Conservation (phyloP, 176 grass and related monocot genomes). For the Hyparrhenia diplandra region DNA sequence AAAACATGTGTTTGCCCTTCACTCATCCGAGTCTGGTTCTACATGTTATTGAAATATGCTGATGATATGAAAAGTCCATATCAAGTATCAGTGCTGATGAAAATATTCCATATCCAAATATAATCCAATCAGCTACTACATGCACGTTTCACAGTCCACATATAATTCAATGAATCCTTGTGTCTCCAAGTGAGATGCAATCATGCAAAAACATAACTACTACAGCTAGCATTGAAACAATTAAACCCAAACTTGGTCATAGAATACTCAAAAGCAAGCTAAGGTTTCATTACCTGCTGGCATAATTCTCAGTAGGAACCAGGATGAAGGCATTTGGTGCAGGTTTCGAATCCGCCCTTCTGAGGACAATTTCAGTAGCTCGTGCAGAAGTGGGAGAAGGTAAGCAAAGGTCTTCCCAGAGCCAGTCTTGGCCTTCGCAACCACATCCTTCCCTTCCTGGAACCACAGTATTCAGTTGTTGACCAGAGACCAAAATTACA, state of each 20-base stretch:
- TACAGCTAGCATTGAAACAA: neutral
- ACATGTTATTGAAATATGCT: too few species aligned
- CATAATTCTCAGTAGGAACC: constrained; percentile 85
- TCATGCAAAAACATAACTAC: constrained; percentile 12
- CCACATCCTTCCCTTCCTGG: constrained; percentile 94
- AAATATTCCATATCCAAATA: too few species aligned
- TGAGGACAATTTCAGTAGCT: constrained; percentile 61
- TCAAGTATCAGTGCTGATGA: too few species aligned
- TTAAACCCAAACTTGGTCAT: neutral
- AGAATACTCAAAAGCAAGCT: neutral
- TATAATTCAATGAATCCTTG: neutral
- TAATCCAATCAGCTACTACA: too few species aligned
- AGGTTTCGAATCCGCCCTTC: constrained; percentile 51
- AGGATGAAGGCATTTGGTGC: constrained; percentile 73
- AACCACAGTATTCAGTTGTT: constrained; percentile 4
- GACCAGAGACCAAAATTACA: constrained; percentile 47
- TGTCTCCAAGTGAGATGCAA: neutral
- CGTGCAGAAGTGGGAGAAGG: constrained; percentile 77
- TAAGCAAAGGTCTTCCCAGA: constrained; percentile 93
- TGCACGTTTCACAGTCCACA: neutral
- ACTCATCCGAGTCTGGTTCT: neutral
- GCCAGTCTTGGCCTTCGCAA: constrained; percentile 81
- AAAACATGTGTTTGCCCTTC: constrained; percentile 1
- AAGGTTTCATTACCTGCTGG: constrained; percentile 54
- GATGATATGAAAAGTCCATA: too few species aligned